Conservation (phyloP, 2,329 filamentous ascomycete species). For the Colletotrichum echinochloae region DNA sequence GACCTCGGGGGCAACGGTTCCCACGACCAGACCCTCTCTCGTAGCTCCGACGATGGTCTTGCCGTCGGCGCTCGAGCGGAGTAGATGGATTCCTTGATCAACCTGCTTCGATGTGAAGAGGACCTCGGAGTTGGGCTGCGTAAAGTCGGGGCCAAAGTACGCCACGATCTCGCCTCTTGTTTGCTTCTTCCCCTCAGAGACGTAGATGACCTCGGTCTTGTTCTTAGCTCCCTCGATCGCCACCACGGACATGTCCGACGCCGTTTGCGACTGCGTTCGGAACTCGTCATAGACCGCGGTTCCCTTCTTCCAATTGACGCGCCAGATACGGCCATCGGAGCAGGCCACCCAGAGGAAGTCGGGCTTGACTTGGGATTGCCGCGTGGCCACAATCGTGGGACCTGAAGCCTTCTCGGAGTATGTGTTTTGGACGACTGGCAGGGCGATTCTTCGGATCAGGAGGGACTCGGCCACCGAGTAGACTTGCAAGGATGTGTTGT, state of each 20-base stretch:
- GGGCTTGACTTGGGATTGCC: conserved; percentile 53
- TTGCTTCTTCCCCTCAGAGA: conserved; percentile 35
- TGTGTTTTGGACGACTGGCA: conserved; percentile 51
- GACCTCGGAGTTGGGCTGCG: conserved; percentile 48
- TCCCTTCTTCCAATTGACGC: conserved; percentile 69
- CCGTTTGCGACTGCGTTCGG: conserved; percentile 55
- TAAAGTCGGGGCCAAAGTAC: conserved; percentile 53
- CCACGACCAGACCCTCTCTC: conserved; percentile 68
- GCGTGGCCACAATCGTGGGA: conserved; percentile 56
- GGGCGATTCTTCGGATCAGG: conserved; percentile 77
- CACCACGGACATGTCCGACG: conserved; percentile 60
- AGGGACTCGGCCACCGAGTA: conserved; percentile 87
- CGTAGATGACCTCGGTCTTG: conserved; percentile 57
- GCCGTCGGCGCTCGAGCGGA: conserved; percentile 65
- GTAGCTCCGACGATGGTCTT: conserved; percentile 62
- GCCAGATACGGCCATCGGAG: conserved; percentile 67
- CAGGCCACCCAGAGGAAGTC: conserved; percentile 71
- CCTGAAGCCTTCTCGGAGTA: conserved; percentile 45
- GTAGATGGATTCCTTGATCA: conserved; percentile 53
- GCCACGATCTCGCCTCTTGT: conserved; percentile 54
- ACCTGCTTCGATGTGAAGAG: conserved; percentile 53
- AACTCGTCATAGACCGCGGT: conserved; percentile 57
- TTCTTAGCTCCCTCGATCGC: conserved; percentile 51
- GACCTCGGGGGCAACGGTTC: conserved; percentile 56
- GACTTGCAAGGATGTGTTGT: conserved; percentile 80